Conservation (phyloP, 805 yeast genomes). For the Candida awuae region DNA sequence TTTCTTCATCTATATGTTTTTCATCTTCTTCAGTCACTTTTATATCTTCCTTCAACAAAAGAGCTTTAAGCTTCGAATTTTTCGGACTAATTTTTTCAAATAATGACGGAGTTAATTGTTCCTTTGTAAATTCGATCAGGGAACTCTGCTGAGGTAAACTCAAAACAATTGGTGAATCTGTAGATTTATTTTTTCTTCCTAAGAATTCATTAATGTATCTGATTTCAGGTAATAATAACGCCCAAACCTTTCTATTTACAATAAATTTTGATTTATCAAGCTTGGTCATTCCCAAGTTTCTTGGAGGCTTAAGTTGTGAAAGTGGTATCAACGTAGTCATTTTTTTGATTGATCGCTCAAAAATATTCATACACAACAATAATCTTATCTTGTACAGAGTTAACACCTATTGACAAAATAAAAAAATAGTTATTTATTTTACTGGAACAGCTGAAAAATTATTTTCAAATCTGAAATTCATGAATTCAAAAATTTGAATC, state of each 20-base stretch:
- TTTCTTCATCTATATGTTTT: not conserved
- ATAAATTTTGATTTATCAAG: slow-evolving; percentile 63
- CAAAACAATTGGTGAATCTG: slow-evolving; percentile 35
- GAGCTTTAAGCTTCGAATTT: slow-evolving; percentile 40
- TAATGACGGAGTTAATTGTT: slow-evolving; percentile 8
- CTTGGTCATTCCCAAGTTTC: slow-evolving; percentile 51
- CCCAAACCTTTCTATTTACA: slow-evolving; percentile 50
- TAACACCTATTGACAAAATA: too few relatives aligned
- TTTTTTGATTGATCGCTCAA: slow-evolving; percentile 6
- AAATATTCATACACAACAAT: slow-evolving; percentile 1
- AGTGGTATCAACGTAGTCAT: slow-evolving; percentile 7
- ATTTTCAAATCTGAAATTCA: too few relatives aligned
- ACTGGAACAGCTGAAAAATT: too few relatives aligned
- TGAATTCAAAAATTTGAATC: too few relatives aligned
- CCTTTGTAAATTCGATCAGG: slow-evolving; percentile 14
- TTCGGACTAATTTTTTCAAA: slow-evolving; percentile 12
- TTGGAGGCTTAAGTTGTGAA: slow-evolving; percentile 45
- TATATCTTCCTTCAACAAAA: slow-evolving; percentile 52
- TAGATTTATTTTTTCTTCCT: slow-evolving; percentile 42
- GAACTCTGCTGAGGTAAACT: slow-evolving; percentile 51
- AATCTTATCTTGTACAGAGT: not conserved
- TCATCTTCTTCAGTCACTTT: slow-evolving; percentile 30
- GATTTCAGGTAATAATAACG: slow-evolving; percentile 65
- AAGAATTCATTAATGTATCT: slow-evolving; percentile 51
- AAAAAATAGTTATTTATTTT: too few relatives aligned